A percentile compares a stretch with the other conserved stretches of the same genome.
Conservation (phyloP, 768 basidiomycete genomes). For the Cubamyces sp. region DNA sequence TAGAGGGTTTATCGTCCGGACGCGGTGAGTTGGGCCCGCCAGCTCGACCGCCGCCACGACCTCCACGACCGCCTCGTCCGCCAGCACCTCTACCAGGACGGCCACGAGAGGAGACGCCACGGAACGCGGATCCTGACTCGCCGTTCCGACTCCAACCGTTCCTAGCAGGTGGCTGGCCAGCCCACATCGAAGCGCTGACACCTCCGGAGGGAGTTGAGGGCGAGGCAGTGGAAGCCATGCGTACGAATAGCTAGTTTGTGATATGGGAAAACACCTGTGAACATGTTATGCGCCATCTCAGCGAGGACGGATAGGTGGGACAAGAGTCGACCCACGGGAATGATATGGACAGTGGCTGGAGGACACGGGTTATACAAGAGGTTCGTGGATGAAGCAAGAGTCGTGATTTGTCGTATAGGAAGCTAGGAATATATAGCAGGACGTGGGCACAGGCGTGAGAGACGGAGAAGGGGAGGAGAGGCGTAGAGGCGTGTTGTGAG, state of each 20-base stretch:
- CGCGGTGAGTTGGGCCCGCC: conserved; percentile 31
- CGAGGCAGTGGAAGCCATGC: conserved; percentile 32
- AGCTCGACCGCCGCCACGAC: conserved; percentile 36
- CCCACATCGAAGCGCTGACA: conserved; percentile 29
- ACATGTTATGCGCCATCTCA: conserved; percentile 12
- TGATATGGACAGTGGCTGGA: not conserved
- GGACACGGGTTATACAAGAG: not conserved
- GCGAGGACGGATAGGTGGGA: not conserved
- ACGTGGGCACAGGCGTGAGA: conserved; percentile 16
- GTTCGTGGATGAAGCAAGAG: not conserved
- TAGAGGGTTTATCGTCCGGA: conserved; percentile 26
- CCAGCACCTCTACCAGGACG: conserved; percentile 33
- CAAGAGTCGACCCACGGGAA: conserved; percentile 14
- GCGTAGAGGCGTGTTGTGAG: conserved; percentile 11
- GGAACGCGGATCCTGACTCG: conserved; percentile 32
- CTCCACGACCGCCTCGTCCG: conserved; percentile 38
- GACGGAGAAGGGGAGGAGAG: conserved; percentile 1
- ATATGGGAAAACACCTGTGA: conserved; percentile 1
- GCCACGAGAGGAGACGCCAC: conserved; percentile 25
- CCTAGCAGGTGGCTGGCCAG: conserved; percentile 25
- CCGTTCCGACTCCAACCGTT: conserved; percentile 28
- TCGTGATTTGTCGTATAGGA: conserved; percentile 7
- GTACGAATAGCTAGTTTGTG: conserved; percentile 1
- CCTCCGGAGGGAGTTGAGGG: conserved; percentile 26
- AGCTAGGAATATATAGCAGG: conserved; percentile 11